Base-by-base conservation (phyloP, 495 filamentous ascomycete genomes). In the Ramalina peruviana region DNA sequence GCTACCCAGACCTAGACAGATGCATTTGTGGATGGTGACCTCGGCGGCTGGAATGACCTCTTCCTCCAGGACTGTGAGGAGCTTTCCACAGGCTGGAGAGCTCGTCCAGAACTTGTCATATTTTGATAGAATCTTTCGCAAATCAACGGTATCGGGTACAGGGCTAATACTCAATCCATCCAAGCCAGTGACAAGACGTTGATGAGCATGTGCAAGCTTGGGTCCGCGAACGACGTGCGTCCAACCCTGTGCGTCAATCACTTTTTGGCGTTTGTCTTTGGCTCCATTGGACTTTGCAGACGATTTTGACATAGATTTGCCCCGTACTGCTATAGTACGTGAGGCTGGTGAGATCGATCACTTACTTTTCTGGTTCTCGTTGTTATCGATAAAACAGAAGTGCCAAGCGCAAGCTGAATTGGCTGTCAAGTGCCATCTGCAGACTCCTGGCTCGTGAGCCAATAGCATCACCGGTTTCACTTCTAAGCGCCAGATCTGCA, bases 1-100 rank as follows among this genome's bases (percentile, higher is more conserved):
- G 52, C 74, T 78, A 0, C 76, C 76, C 3, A 80, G 63, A 13
- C 76, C 76, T n/a, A 80, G 64, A 46, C 69, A 71, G 6, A 79
- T 60, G 43, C 73, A 54, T n/a, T 48, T 54, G 3, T 50, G 40
- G 13, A 64, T 53, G 4, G 3, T 7, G 3, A 40, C n/a, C 3
- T 55, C 20, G 0, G n/a, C 21, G 4, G 16, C 13, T 4, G 43
- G 21, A 1, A 48, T 13, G 2, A 56, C 43, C 1, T 52, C 46
- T 4, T 48, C 4, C 7, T 41, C 25, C 4, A 60, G 17, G 0
- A 56, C 20, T 6, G 2, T 15, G 2, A 19, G 37, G 6, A 58
- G 36, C 3, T 36, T 17, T 6, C 9, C 6, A 12, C 30, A 56
- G n/a, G 49, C 56, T 1, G 11, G 3, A 1, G 59, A 56, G 4